Percentiles rank a stretch among this genome's conserved stretches.
Conservation (phyloP, 148 eudicot species). For the Cornus kousa region DNA sequence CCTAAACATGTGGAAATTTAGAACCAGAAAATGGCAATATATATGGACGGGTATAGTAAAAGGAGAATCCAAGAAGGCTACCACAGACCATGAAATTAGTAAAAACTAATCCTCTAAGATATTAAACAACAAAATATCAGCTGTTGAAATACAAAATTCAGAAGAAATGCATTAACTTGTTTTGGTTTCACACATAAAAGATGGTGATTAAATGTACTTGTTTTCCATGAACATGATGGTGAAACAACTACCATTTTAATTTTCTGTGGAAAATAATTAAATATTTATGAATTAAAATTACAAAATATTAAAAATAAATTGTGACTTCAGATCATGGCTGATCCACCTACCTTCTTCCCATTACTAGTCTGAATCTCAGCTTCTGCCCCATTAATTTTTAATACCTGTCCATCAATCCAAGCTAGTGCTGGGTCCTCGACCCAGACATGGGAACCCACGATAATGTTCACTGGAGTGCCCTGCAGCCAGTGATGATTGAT, state of each 20-base stretch:
- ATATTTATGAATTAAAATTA: no score
- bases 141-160: not conserved
- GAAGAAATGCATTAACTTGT: no score
- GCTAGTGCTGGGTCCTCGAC: constrained; percentile 62
- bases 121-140: no score
- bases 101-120: no score
- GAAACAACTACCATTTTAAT: not conserved
- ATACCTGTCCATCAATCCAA: constrained; percentile 78
- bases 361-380: constrained; percentile 54
- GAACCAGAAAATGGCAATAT: no score
- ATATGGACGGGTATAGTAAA: no score
- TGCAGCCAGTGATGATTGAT: constrained; percentile 28
- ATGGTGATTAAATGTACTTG: not conserved
- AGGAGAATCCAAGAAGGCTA: no score
- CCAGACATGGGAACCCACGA: constrained; percentile 90
- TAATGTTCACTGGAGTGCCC: constrained; percentile 85
- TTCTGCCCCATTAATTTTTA: constrained; percentile 55
- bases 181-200: no score
- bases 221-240: not conserved
- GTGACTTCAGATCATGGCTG: not conserved
- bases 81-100: no score
- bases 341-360: constrained; percentile 56
- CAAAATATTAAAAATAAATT: no score
- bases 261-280: not conserved
- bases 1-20: no score